Base-by-base conservation (phyloP, 768 basidiomycete genomes). In the Royoungia palumana region DNA sequence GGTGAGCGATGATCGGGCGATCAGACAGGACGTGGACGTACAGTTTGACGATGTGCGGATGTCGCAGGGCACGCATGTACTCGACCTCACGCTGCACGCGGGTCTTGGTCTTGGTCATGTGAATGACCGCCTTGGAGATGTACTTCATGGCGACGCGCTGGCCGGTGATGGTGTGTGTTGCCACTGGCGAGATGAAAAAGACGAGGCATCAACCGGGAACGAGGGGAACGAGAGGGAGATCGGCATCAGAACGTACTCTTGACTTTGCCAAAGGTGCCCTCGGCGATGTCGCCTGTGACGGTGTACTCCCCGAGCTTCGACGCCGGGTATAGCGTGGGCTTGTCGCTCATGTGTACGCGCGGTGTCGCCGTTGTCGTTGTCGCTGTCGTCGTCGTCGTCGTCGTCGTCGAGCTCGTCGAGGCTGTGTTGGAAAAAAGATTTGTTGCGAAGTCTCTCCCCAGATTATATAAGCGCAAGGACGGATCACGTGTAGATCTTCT, bases 1-100 rank as follows among this genome's bases (percentile, higher is more conserved):
- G 37, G 34, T 14, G 38, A 24, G 52, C 61, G 35, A 53, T 25
- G 17, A 42, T 17, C 27, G 47, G 24, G 28, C 16, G 43, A 43
- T 56, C 20, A 25, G 22, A 20, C 20, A 37, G 32, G 43, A 35
- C 46, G 35, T 17, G 39, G 36, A 59, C 81, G 59, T 65, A 95
- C 94, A 98, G 79, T 71, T 98, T 98, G 77, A 97, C 89, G 68
- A 99, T 97, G 65, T 99, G 95, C 0, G 95, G 87, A 67, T 99
- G 96, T 35, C 91, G 77, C 16, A 99, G 81, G 32, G 90, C 82
- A 47, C 92, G 84, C 81, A 99, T 89, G 72, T 96, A 98, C 65
- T 97, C 94, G 56, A 96, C 96, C 71, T 98, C 95, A 40, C 93
- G 82, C 63, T 89, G 85, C 7, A 98, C 94, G 50, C 95, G 74